phyloP scores from a whole-genome alignment of 2,329 filamentous ascomycete genomes.

The Gnomoniopsis sp. region DNA sequence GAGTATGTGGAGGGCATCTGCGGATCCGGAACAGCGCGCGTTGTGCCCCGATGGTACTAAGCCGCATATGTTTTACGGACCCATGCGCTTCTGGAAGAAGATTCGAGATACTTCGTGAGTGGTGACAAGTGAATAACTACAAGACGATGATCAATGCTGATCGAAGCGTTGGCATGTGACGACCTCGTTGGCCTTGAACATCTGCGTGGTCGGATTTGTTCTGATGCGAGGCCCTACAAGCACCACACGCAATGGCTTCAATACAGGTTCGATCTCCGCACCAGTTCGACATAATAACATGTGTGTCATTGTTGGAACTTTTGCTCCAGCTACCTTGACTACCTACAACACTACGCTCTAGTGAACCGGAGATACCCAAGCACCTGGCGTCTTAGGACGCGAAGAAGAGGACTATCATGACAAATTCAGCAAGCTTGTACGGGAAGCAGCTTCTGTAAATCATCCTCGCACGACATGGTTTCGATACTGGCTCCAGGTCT shows the following conservation, averaged over 20 bases:
- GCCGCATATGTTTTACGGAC: background rate
- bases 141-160: background rate
- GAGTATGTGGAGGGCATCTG: background rate
- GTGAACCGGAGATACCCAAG: background rate
- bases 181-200: background rate
- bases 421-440: too few species aligned
- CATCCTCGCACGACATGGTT: background rate
- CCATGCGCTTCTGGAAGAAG: background rate
- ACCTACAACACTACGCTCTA: background rate
- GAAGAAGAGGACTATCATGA: too few species aligned
- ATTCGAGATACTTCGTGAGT: background rate
- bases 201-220: background rate
- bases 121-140: background rate
- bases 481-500: background rate
- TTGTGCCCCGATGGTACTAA: background rate
- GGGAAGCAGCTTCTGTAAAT: background rate
- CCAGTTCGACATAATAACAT: too few species aligned
- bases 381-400: background rate
- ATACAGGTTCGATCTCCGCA: too few species aligned
- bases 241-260: background rate
- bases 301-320: too few species aligned
- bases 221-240: background rate
- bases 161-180: background rate
- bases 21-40: background rate
- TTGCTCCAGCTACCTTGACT: too few species aligned